These are phyloP conservation scores for Chrysoporthe puriensis DNA, from an alignment of 2,329 filamentous ascomycete genomes.

Conservation along the genomic window DNA sequence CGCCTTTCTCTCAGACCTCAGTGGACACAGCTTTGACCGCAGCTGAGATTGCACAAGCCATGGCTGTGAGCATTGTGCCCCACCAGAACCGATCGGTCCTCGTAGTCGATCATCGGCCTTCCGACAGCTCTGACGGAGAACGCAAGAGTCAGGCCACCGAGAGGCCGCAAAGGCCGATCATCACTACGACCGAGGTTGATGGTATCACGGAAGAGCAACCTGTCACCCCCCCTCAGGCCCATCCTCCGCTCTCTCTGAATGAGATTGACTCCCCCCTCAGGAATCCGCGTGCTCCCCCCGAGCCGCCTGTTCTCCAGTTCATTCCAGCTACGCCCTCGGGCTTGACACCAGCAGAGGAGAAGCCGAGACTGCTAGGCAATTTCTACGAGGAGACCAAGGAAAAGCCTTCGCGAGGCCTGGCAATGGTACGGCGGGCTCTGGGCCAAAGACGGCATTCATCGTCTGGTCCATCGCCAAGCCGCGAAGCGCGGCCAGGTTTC, in stretches of 20 bases:
- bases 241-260: slow-evolving; percentile 51
- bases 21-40: slow-evolving; percentile 65
- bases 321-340: slow-evolving; percentile 67
- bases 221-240: slow-evolving; percentile 58
- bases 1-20: slow-evolving; percentile 65
- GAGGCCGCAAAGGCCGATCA: slow-evolving; percentile 39
- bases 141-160: slow-evolving; percentile 31
- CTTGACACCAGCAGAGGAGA: slow-evolving; percentile 58
- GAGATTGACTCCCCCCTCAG: slow-evolving; percentile 65
- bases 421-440: slow-evolving; percentile 58
- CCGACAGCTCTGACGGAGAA: slow-evolving; percentile 47
- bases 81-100: slow-evolving; percentile 68
- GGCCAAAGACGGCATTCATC: slow-evolving; percentile 54
- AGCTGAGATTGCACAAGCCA: slow-evolving; percentile 64
- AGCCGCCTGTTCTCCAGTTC: slow-evolving; percentile 59
- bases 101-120: slow-evolving; percentile 61
- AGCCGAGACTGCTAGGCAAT: slow-evolving; percentile 56
- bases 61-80: slow-evolving; percentile 64
- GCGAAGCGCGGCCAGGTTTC: slow-evolving; percentile 43
- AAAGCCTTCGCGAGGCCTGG: slow-evolving; percentile 51
- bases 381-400: slow-evolving; percentile 51
- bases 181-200: slow-evolving; percentile 45
- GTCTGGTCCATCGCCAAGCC: slow-evolving; percentile 45
- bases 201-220: slow-evolving; percentile 39
- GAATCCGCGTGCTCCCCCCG: slow-evolving; percentile 64